Evolutionary conservation across 108 stramenopile genomes (phyloP).

Genomic region (Cyclotella cryptica): DNA sequence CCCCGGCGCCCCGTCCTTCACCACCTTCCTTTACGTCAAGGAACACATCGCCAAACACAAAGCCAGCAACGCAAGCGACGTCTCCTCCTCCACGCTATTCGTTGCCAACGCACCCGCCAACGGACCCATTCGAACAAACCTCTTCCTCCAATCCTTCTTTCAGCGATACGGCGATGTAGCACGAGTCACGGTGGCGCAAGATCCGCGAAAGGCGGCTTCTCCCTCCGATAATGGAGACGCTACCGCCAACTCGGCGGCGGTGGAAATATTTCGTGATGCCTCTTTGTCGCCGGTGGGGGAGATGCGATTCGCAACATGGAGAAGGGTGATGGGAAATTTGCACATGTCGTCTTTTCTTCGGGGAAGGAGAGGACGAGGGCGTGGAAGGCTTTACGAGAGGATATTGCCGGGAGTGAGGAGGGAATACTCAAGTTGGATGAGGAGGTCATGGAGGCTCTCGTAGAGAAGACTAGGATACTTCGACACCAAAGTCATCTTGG

Average conservation of each 20-base stretch:
- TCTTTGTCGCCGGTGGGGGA: slow-evolving; percentile 31
- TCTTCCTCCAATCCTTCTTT: slow-evolving; percentile 70
- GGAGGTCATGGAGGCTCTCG: slow-evolving; percentile 25
- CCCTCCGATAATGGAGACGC: neutral
- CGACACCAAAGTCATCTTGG: slow-evolving; percentile 39
- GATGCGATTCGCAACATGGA: slow-evolving; percentile 42
- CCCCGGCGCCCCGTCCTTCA: slow-evolving; percentile 15
- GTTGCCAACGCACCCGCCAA: slow-evolving; percentile 83
- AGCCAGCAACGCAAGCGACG: neutral
- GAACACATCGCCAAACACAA: slow-evolving; percentile 63
- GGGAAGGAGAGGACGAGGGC: slow-evolving; percentile 73
- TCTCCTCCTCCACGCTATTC: slow-evolving; percentile 68
- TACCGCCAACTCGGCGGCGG: slow-evolving; percentile 8
- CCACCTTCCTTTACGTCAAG: slow-evolving; percentile 79
- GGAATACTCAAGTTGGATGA: slow-evolving; percentile 21
- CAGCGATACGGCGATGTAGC: slow-evolving; percentile 73
- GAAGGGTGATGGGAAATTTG: slow-evolving; percentile 64
- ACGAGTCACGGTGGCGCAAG: slow-evolving; percentile 75
- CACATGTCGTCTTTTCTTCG: slow-evolving; percentile 81
- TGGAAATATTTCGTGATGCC: slow-evolving; percentile 41
- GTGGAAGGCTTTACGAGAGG: slow-evolving; percentile 48
- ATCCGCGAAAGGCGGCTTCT: slow-evolving; percentile 63
- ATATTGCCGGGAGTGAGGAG: slow-evolving; percentile 43
- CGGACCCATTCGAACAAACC: slow-evolving; percentile 69
- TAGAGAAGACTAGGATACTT: slow-evolving; percentile 15